These are phyloP conservation scores for Torulaspora delbrueckii DNA, from an alignment of 805 yeast genomes.

Conservation along the genomic window DNA sequence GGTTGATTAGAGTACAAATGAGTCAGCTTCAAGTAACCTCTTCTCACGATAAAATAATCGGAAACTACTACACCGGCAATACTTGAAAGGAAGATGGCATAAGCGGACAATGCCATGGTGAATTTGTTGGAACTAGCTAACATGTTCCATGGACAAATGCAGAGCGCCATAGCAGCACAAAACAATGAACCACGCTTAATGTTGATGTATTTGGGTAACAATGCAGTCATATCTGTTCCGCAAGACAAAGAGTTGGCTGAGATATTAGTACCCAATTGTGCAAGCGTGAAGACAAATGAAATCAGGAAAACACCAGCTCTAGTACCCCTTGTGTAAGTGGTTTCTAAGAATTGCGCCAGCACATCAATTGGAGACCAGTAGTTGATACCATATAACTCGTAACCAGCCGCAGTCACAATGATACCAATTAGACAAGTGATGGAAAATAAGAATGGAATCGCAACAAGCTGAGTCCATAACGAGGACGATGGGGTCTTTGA, in stretches of 20 bases:
- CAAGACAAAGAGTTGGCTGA: slow-evolving; percentile 60
- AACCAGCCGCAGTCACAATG: slow-evolving; percentile 66
- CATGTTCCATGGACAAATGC: slow-evolving; percentile 77
- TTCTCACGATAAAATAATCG: slow-evolving; percentile 60
- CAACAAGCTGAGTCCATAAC: slow-evolving; percentile 47
- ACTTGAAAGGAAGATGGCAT: slow-evolving; percentile 71
- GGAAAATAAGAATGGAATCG: slow-evolving; percentile 69
- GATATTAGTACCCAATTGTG: slow-evolving; percentile 74
- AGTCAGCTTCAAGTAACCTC: slow-evolving; percentile 57
- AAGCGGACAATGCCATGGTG: slow-evolving; percentile 71
- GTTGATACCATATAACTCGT: slow-evolving; percentile 38
- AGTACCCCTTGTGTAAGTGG: slow-evolving; percentile 43
- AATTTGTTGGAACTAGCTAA: slow-evolving; percentile 59
- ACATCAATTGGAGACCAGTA: slow-evolving; percentile 55
- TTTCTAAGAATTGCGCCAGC: slow-evolving; percentile 41
- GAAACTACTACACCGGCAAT: slow-evolving; percentile 65
- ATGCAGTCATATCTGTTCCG: slow-evolving; percentile 53
- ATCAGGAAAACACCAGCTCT: slow-evolving; percentile 71
- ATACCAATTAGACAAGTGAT: slow-evolving; percentile 76
- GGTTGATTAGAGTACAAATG: slow-evolving; percentile 52
- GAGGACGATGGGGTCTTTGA: slow-evolving; percentile 48
- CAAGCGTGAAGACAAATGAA: slow-evolving; percentile 57
- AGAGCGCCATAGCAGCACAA: slow-evolving; percentile 62
- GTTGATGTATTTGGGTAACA: slow-evolving; percentile 54
- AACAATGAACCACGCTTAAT: slow-evolving; percentile 59